phyloP scores from a whole-genome alignment of 257 asterid genomes.

The Mentha longifolia region DNA sequence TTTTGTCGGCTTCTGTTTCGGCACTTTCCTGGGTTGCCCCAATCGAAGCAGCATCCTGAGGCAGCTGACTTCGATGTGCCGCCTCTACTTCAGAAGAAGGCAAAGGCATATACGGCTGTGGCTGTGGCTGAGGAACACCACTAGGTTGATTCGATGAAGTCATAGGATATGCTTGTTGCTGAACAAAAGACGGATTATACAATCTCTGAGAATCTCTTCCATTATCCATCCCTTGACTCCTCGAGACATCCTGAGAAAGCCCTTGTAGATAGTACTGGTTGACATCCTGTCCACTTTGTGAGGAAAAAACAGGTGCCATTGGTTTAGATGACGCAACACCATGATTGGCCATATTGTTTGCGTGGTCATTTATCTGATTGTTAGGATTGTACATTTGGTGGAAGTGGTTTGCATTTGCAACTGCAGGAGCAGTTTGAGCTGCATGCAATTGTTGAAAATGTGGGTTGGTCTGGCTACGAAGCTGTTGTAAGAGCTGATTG shows the following conservation, averaged over 20 bases:
- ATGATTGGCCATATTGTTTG: constrained; percentile 46
- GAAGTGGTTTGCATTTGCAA: constrained; percentile 45
- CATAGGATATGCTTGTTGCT: constrained; percentile 57
- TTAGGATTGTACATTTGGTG: constrained; percentile 48
- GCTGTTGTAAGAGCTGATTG: constrained; percentile 51
- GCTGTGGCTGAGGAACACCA: constrained; percentile 51
- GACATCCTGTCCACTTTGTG: constrained; percentile 56
- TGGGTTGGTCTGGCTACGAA: constrained; percentile 50
- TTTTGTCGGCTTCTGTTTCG: constrained; percentile 88
- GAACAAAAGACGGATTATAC: constrained; percentile 56
- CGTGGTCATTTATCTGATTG: constrained; percentile 50
- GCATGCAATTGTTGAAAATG: constrained; percentile 54
- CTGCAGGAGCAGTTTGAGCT: constrained; percentile 49
- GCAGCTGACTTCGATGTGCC: constrained; percentile 57
- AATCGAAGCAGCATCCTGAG: constrained; percentile 55
- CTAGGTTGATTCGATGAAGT: constrained; percentile 51
- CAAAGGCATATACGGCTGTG: constrained; percentile 51
- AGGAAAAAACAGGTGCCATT: constrained; percentile 44
- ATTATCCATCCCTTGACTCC: constrained; percentile 52
- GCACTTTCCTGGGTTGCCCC: constrained; percentile 61
- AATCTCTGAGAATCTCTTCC: constrained; percentile 54
- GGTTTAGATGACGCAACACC: constrained; percentile 47
- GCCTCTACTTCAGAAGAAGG: constrained; percentile 50
- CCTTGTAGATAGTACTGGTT: constrained; percentile 62
- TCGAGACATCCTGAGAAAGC: constrained; percentile 44